Conservation (phyloP, 2,329 filamentous ascomycete species). For the Microcyclospora tardicrescens region DNA sequence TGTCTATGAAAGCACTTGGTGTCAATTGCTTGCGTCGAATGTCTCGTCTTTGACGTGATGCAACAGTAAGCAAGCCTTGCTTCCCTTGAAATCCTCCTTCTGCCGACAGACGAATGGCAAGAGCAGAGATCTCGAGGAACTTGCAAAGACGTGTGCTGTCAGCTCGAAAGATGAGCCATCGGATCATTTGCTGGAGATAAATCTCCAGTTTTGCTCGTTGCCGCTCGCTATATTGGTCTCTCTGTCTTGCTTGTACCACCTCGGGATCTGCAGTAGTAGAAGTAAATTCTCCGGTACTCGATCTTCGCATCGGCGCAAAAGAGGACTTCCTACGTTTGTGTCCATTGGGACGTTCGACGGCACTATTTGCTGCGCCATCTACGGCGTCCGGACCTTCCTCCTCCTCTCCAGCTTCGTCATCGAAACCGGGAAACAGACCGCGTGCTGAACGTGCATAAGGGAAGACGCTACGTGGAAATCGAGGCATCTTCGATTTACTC, state of each 20-base stretch:
- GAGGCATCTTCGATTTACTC: conserved; percentile 62
- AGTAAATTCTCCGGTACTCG: conserved; percentile 34
- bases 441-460: conserved; percentile 73
- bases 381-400: conserved; percentile 43
- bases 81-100: conserved; percentile 97
- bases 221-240: conserved; percentile 57
- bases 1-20: conserved; percentile 48
- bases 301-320: conserved; percentile 41
- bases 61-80: conserved; percentile 85
- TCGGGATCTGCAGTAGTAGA: conserved; percentile 25
- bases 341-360: conserved; percentile 45
- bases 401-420: conserved; percentile 57
- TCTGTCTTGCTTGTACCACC: conserved; percentile 14
- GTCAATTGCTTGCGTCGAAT: conserved; percentile 14
- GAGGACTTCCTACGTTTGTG: conserved; percentile 40
- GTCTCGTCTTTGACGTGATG: conserved; percentile 56
- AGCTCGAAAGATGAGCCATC: conserved; percentile 90
- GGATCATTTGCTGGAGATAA: conserved; percentile 86
- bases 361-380: conserved; percentile 37
- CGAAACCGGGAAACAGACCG: conserved; percentile 45
- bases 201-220: conserved; percentile 77
- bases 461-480: conserved; percentile 79
- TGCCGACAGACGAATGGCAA: conserved; percentile 83
- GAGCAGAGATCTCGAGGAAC: conserved; percentile 85
- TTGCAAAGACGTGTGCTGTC: conserved; percentile 94